Base-by-base conservation (phyloP, 2,329 filamentous ascomycete species). In the Aspergillus sp. region DNA sequence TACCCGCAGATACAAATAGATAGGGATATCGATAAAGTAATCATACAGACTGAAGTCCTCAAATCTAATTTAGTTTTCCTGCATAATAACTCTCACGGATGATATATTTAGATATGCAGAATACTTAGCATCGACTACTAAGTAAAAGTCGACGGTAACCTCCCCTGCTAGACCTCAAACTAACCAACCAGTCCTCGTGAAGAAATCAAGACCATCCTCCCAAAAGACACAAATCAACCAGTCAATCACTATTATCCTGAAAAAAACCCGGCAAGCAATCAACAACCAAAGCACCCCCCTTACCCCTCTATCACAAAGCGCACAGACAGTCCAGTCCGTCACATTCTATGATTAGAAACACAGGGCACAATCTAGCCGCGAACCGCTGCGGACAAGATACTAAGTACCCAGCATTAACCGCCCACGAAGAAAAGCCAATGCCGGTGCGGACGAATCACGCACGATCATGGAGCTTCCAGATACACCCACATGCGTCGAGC, bases 321-420 rank as follows among this genome's bases (percentile, higher is more conserved):
- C 58, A 60, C 58, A 52, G 58, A 60, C 58, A 44, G 10, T 13
- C 32, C 58, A 44, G 10, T 13, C 32, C 7, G 44, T 44, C 39
- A 27, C n/a, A 21, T 59, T 62, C 60, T 60, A 62, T 62, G 60
- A 62, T 62, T 62, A 60, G 60, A 62, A 57, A 60, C 60, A 6
- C 38, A 36, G 25, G 30, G 23, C 50, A 48, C 27, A 19, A 19
- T 54, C 39, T 32, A 56, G 53, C 49, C 42, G 59, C 54, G 41
- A 53, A 61, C 55, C 49, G 50, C 44, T 41, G 54, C 38, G 47
- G 32, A 47, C 47, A 38, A 44, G 58, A 36, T 17, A 27, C 25
- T 27, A 23, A 23, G 23, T 23, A 25, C 42, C 17, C 53, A 30
- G 38, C 32, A n/a, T 38, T 49, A 54, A 50, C 59, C 59, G 54